Conservation (phyloP, 2,329 filamentous ascomycete genomes). For the Penicillium sp. region DNA sequence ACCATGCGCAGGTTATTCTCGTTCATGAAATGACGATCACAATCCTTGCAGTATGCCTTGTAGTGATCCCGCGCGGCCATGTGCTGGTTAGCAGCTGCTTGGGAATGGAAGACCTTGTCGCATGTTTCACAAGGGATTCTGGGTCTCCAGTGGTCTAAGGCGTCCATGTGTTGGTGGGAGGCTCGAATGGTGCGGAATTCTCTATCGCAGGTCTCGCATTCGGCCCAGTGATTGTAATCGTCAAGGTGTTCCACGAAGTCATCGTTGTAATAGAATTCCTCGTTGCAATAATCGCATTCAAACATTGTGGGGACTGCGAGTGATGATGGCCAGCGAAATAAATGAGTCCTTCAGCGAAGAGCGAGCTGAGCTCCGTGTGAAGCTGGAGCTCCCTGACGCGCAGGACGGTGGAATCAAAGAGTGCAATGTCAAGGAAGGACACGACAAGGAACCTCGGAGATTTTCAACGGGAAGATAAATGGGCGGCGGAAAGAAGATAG, state of each 20-base stretch:
- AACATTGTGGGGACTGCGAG: not conserved
- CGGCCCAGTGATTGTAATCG: constrained; percentile 25
- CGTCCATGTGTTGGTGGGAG: constrained; percentile 28
- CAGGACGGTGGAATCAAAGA: not conserved
- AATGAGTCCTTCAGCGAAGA: not conserved
- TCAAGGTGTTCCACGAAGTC: constrained; percentile 25
- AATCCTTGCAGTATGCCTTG: constrained; percentile 33
- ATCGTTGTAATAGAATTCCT: not conserved
- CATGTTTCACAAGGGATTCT: constrained; percentile 9
- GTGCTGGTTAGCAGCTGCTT: not conserved
- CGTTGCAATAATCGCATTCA: not conserved
- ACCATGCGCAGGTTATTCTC: constrained; percentile 37
- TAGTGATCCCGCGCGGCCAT: constrained; percentile 15
- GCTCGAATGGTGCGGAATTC: constrained; percentile 15
- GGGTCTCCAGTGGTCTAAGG: constrained; percentile 21
- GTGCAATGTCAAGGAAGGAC: not conserved
- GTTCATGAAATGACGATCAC: constrained; percentile 34
- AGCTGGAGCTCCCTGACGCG: not conserved
- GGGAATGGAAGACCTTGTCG: not conserved
- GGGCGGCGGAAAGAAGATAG: not conserved
- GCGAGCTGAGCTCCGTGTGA: not conserved
- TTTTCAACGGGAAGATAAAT: not conserved
- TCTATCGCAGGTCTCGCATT: constrained; percentile 29
- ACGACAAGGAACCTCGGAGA: not conserved
- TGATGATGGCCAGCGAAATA: not conserved